Base-by-base conservation (phyloP, 73 alveolate species). In the Paramecium sexaurelia region DNA sequence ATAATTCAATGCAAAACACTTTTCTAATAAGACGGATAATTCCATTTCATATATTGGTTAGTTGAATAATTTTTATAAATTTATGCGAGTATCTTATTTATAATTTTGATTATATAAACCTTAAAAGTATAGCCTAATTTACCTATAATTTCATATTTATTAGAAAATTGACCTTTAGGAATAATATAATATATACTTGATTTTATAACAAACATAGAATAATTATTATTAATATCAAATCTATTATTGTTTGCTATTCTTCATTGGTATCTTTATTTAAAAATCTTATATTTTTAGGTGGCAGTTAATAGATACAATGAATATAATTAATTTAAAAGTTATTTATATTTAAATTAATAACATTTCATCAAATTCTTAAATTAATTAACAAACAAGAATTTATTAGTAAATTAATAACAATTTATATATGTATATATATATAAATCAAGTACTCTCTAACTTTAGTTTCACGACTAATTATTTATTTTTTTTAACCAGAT, bases 81-180 rank as follows among this genome's bases (percentile, higher is more conserved):
- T 97, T 24, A 97, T 39, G 36, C 98, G 97, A 10, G 95, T 95
- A 67, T 56, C 86, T 85, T 92, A 97, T 17, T 96, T 95, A 13
- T 84, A 55, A 55, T 95, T 91, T 45, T 97, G 96, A 90, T 97
- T 99, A 91, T 61, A 87, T n/a, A n/a, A 32, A 97, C 95, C 93
- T 95, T 96, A 43, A 92, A 43, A 19, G 96, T 99, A 71, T 96
- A 94, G 33, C 99, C 99, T 47, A 96, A 71, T 40, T 82, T 92
- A 51, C 96, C 94, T 7, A 98, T 55, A 10, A 98, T 82, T 89
- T 98, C 99, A 93, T 89, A 97, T 87, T 98, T 78, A 75, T 98
- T 96, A 69, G 96, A 88, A 45, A 98, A 89, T 55, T 94, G 95
- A 73, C 97, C 99, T 40, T 56, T 32, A 84, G 82, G 87, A 26